Evolutionary conservation across 2,329 filamentous ascomycete genomes (phyloP).

Genomic region (Ceratocystis destructans): DNA sequence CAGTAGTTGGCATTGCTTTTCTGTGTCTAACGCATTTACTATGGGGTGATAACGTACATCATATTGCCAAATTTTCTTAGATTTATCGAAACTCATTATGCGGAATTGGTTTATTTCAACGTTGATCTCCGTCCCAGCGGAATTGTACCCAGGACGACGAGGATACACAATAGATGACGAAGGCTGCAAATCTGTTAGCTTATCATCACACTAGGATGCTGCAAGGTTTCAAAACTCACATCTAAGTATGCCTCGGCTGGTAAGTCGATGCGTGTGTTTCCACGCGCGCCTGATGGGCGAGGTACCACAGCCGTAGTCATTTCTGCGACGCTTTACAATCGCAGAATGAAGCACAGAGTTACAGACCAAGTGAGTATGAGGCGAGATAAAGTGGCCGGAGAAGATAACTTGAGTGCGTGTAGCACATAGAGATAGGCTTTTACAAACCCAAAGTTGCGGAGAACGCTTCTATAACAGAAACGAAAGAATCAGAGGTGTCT

Average conservation of each 20-base stretch:
- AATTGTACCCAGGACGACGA: slow-evolving; percentile 43
- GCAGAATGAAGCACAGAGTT: not conserved
- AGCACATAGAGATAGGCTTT: not conserved
- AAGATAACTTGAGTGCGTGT: not conserved
- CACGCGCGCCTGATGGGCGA: slow-evolving; percentile 24
- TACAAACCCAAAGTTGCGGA: not conserved
- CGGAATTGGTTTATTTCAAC: slow-evolving; percentile 63
- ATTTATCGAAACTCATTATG: slow-evolving; percentile 44
- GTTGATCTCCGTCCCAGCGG: slow-evolving; percentile 39
- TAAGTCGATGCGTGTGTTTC: slow-evolving; percentile 40
- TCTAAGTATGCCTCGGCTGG: slow-evolving; percentile 42
- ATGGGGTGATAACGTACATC: slow-evolving; percentile 47
- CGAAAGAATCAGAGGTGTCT: not conserved
- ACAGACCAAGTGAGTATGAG: not conserved
- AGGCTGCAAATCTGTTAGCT: not conserved
- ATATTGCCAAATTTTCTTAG: slow-evolving; percentile 61
- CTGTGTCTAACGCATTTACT: not conserved
- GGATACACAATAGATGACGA: slow-evolving; percentile 21
- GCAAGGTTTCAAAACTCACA: slow-evolving; percentile 24
- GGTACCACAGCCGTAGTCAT: slow-evolving; percentile 27
- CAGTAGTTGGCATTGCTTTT: not conserved
- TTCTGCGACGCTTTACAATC: slow-evolving; percentile 11
- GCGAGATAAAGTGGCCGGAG: not conserved
- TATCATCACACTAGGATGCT: not conserved
- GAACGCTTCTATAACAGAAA: not conserved